Conservation (phyloP, 176 grass and related monocot species). For the Tuctoria greenei region DNA sequence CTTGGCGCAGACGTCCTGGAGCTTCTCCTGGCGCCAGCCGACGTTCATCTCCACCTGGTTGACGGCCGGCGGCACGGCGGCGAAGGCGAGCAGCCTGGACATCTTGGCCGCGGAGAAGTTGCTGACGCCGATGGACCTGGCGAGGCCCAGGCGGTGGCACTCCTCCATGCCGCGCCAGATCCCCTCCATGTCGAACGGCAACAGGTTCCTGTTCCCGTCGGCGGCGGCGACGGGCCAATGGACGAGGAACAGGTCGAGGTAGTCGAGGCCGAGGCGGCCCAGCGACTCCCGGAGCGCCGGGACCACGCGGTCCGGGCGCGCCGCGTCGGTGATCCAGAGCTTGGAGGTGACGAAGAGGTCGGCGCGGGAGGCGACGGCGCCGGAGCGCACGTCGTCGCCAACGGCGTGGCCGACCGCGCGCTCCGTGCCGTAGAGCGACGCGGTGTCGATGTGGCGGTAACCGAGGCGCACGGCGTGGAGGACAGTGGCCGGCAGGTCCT, state of each 20-base stretch:
- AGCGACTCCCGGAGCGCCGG: constrained; percentile 54
- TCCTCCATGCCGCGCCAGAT: constrained; percentile 85
- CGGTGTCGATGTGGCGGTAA: constrained; percentile 66
- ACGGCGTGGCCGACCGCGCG: constrained; percentile 38
- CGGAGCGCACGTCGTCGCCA: constrained; percentile 35
- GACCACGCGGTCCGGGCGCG: constrained; percentile 38
- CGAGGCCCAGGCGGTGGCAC: constrained; percentile 66
- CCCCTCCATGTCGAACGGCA: constrained; percentile 64
- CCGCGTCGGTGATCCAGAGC: constrained; percentile 43
- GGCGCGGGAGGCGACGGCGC: constrained; percentile 48
- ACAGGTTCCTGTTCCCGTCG: neutral
- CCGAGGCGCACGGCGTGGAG: constrained; percentile 39
- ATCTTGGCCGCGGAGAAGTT: constrained; percentile 72
- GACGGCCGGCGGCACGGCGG: constrained; percentile 64
- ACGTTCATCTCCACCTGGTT: constrained; percentile 86
- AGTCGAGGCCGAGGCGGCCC: constrained; percentile 49
- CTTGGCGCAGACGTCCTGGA: constrained; percentile 49
- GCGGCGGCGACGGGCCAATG: constrained; percentile 53
- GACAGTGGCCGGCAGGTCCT: constrained; percentile 28
- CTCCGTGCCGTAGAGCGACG: constrained; percentile 51
- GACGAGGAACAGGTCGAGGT: constrained; percentile 79
- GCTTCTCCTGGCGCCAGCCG: constrained; percentile 62
- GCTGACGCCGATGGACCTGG: constrained; percentile 70
- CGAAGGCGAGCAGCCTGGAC: constrained; percentile 38
- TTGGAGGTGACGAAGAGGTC: constrained; percentile 48